Evolutionary conservation across 2,329 filamentous ascomycete species (phyloP), one percentile per base, ranked within the genome.

Genomic region (Botrytis pseudocinerea): DNA sequence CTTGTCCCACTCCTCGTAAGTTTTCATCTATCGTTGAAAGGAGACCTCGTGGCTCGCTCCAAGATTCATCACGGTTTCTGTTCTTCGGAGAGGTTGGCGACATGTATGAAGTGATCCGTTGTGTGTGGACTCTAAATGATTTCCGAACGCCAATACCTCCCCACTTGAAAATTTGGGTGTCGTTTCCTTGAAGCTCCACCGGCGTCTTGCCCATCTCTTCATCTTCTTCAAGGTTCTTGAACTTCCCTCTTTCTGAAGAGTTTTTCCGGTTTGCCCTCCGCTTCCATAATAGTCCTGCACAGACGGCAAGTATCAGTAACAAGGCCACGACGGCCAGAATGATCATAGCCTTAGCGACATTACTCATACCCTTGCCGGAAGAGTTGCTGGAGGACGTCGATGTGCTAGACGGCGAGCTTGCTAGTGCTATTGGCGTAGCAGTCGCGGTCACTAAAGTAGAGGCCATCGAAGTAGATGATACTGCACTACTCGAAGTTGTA

Each of bases 221-320:
- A n/a, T 62, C 51, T 32, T 51, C 68, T 12, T 71, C 72, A 16
- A 73, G 69, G 22, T 71, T 73, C 20, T 35, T 60, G 40, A 73
- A 71, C n/a, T 54, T 60, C 25, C 62, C 69, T 28, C 20, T n/a
- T 32, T 14, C 51, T 2, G 32, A 32, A 51, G 38, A 51, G 18
- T 5, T 46, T 38, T 44, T 32, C 35, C 20, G 28, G 8, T 8
- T 65, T 14, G 42, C 22, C 65, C 61, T 71, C 48, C 60, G 28
- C 38, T 32, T 70, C 68, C 57, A 64, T n/a, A 65, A 65, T 2
- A 54, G 12, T 35, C 72, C 35, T 42, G 32, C 61, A 12, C 51
- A 35, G 20, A 66, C 5, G 38, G 69, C 72, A 44, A 71, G 32
- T n/a, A 54, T 51, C 44, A 71, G n/a, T 51, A 71, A 44, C 40